Base-by-base conservation (phyloP, 306 rosid genomes). In the Betula pendula region DNA sequence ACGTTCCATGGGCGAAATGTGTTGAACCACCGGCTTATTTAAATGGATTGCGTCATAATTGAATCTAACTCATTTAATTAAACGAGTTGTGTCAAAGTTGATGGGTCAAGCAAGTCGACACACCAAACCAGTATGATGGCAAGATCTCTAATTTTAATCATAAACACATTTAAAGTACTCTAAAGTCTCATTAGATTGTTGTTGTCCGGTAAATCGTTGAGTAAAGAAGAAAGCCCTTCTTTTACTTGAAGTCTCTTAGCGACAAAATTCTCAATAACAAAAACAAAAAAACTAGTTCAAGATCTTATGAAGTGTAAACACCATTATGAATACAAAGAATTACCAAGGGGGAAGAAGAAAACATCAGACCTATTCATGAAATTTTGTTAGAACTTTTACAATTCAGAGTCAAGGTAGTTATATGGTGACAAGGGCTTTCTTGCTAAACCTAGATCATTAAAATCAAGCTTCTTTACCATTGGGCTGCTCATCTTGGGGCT, bases 371-470 rank as follows among this genome's bases (percentile, higher is more conserved):
- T 75, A 40, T 35, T 75, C 50, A 25, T 17, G 75, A 65, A 67
- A 69, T 10, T 65, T 35, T 35, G 70, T 84, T 42, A 52, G 49
- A 66, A 78, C 80, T 85, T 83, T 17, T 70, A 88, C 85, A 80
- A 75, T 87, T 95, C 87, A 38, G 89, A 85, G 75, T 87, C 88
- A 0, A 91, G 88, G 24, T 96, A 90, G 86, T 95, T 90, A 66
- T 63, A 72, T 66, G 98, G 93, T n/a, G 98, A 92, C 45, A 92
- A 83, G 27, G 97, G 98, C 66, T 71, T 84, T 80, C 98, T 89
- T 40, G 76, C 78, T 9, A 77, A 68, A 70, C 88, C 98, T 19
- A 58, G 65, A 35, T 89, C 93, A 33, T 60, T 79, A 63, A 92
- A 87, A 78, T 86, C 91, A 53, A 85, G 77, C 91, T 86, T 89